Conservation (phyloP, 257 asterid genomes). For the Solanum tarapatanum region DNA sequence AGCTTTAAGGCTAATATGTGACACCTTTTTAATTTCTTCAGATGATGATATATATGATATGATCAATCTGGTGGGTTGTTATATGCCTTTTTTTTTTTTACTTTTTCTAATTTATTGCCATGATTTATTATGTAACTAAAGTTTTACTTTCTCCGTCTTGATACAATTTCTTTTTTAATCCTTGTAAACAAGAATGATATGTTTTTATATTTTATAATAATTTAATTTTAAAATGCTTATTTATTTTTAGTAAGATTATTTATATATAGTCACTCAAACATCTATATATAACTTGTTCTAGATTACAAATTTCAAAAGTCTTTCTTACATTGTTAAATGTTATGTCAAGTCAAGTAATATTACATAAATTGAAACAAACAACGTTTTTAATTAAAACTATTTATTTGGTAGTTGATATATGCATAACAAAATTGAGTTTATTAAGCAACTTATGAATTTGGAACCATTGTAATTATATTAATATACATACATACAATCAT, state of each 20-base stretch:
- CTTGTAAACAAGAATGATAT: too few relatives aligned
- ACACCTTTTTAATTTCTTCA: background rate
- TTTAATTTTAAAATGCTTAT: too few relatives aligned
- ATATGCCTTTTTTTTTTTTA: background rate
- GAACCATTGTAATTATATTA: background rate
- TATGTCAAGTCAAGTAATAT: background rate
- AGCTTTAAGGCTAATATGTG: constrained; percentile 26
- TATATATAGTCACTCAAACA: background rate
- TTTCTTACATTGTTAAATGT: background rate
- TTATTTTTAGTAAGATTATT: too few relatives aligned
- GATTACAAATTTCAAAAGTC: too few relatives aligned
- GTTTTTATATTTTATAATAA: too few relatives aligned
- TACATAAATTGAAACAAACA: background rate
- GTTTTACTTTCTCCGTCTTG: too few relatives aligned
- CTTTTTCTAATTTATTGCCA: background rate
- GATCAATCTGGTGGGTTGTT: background rate
- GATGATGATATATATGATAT: background rate
- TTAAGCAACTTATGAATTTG: background rate
- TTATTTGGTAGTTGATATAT: background rate
- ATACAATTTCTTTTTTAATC: too few relatives aligned
- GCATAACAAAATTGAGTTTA: background rate
- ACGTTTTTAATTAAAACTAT: background rate
- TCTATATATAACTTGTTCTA: background rate
- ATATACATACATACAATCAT: background rate
- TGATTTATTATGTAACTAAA: background rate